A percentile compares a stretch with the other conserved stretches of the same genome.
These are phyloP conservation scores for Lanmaoa pseudosensibilis DNA, from an alignment of 768 basidiomycete genomes.

Conservation along the genomic window DNA sequence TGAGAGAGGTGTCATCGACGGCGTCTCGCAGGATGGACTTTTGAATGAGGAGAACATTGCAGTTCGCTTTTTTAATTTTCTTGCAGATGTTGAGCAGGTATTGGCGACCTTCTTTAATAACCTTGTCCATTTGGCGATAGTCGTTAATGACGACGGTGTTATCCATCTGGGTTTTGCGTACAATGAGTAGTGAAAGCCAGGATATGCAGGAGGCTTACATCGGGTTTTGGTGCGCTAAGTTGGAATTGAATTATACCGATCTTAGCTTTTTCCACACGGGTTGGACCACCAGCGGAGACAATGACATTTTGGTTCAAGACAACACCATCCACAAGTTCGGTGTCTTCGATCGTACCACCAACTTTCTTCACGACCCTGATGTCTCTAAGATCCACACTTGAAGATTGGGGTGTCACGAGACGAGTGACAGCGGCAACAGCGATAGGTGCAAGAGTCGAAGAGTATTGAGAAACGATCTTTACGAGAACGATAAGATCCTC, in stretches of 20 bases:
- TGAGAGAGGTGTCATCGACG: slow-evolving; percentile 96
- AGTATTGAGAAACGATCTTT: slow-evolving; percentile 99
- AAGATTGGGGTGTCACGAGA: slow-evolving; percentile 82
- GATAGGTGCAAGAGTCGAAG: slow-evolving; percentile 96
- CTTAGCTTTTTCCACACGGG: slow-evolving; percentile 96
- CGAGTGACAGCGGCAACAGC: slow-evolving; percentile 96
- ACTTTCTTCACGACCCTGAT: slow-evolving; percentile 97
- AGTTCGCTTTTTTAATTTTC: slow-evolving; percentile 99
- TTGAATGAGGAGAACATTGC: slow-evolving; percentile 98
- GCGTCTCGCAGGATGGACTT: slow-evolving; percentile 99
- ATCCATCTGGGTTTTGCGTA: slow-evolving; percentile 74
- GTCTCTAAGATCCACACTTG: slow-evolving; percentile 95
- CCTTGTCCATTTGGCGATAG: slow-evolving; percentile 99
- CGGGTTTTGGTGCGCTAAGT: slow-evolving; percentile 94
- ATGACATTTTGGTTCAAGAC: slow-evolving; percentile 97
- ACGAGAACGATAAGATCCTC: slow-evolving; percentile 8
- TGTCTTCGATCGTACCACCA: slow-evolving; percentile 98
- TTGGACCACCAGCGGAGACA: slow-evolving; percentile 86
- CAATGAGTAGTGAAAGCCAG: background rate
- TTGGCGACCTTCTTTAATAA: slow-evolving; percentile 97
- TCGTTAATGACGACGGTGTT: slow-evolving; percentile 99
- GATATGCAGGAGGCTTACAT: slow-evolving; percentile 53
- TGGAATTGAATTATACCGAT: slow-evolving; percentile 99
- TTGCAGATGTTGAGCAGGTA: slow-evolving; percentile 98
- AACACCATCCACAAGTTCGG: slow-evolving; percentile 93